Conservation (phyloP, 495 filamentous ascomycete genomes). For the Penicillium coffeae region DNA sequence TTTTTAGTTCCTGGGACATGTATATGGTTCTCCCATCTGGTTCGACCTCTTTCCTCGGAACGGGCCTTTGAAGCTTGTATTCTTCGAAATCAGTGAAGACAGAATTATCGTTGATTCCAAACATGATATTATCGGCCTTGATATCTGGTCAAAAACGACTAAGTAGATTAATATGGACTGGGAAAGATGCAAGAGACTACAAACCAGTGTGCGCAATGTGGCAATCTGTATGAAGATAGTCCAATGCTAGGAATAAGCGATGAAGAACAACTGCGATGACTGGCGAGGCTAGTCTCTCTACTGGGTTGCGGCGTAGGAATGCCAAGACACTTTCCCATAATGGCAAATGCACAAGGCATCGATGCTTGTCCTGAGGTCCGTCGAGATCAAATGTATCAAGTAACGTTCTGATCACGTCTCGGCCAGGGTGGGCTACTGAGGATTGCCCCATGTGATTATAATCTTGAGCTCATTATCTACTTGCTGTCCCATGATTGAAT, state of each 20-base stretch:
- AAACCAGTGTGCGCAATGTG: constrained; percentile 43
- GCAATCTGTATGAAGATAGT: constrained; percentile 45
- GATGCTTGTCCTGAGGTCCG: constrained; percentile 35
- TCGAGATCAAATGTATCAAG: constrained; percentile 33
- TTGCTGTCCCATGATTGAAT: constrained; percentile 22
- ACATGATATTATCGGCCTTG: constrained; percentile 37
- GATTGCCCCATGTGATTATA: constrained; percentile 12
- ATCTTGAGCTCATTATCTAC: constrained; percentile 35
- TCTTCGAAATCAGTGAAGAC: constrained; percentile 28
- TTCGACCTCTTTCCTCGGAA: constrained; percentile 28
- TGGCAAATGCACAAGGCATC: constrained; percentile 40
- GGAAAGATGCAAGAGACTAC: not conserved
- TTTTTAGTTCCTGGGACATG: constrained; percentile 20
- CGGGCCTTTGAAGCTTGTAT: constrained; percentile 24
- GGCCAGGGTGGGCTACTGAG: constrained; percentile 19
- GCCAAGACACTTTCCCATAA: constrained; percentile 38
- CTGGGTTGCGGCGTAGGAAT: constrained; percentile 30
- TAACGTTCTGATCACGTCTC: constrained; percentile 17
- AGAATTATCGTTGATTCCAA: constrained; percentile 32
- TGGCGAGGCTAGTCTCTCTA: constrained; percentile 19
- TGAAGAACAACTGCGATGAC: constrained; percentile 25
- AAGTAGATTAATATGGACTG: not conserved
- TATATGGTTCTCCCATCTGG: constrained; percentile 23
- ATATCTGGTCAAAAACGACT: constrained; percentile 24
- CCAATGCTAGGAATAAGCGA: constrained; percentile 37